Evolutionary conservation across 768 basidiomycete species (phyloP), one percentile per base, ranked within the genome.

Genomic region (Aureoboletus auriporus): DNA sequence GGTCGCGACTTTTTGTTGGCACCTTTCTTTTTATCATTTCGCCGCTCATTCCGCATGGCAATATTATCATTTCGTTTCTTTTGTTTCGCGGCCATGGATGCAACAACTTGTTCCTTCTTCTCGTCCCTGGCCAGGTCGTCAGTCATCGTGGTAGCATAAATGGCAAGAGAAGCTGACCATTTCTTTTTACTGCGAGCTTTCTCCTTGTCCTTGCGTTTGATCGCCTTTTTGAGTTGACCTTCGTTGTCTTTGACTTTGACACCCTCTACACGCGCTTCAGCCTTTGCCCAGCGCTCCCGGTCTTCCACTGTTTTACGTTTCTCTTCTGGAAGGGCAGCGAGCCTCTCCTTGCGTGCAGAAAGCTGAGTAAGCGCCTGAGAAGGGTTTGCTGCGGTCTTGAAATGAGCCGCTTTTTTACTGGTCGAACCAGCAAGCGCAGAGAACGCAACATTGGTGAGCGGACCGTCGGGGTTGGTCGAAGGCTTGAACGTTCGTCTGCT

Each of bases 1-100:
- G 91, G 91, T 39, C 91, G 72, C 4, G 82, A 83, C 67, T 80
- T 81, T 27, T 84, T 83, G 40, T 61, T 75, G 53, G 59, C 61
- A 42, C 55, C 81, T 71, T 75, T 82, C 51, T 71, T 70, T 63
- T 76, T 82, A 41, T 83, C 82, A 54, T 75, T 79, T 64, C 77
- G 76, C 30, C 86, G 75, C 63, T 97, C 93, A 48, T 84, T 82
- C 14, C 93, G 82, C 73, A 78, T 82, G 0, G 91, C 87, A 57
- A 97, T 88, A 60, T 98, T 97, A 58, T 95, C 93, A 12, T 82
- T 63, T 5, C 93, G 78, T 69, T 98, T 98, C 73, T 94, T 92
- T 69, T 92, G 86, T 64, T 79, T 84, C 28, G 89, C 88, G 1
- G 86, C 87, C 79, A 91, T 87, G 3, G 84, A 76, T 10, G 82